Base-by-base conservation (phyloP, 208 protist species). In the Trypanosomatidae sp. region DNA sequence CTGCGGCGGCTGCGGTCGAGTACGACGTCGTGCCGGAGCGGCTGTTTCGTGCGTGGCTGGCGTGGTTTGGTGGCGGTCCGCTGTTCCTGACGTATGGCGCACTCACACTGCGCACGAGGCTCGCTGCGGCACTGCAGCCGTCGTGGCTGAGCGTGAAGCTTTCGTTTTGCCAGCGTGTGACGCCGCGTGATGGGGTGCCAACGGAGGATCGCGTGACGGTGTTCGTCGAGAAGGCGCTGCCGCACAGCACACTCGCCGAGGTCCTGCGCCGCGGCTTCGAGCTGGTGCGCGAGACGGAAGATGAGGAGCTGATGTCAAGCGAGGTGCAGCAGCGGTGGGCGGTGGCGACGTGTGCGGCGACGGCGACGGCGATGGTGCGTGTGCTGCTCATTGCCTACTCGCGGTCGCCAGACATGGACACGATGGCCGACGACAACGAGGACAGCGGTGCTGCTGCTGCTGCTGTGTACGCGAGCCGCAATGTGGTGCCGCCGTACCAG, bases 21-120 rank as follows among this genome's bases (percentile, higher is more conserved):
- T n/a, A n/a, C n/a, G 72, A 89, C 44, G 67, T 86, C 16, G 60
- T 90, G 24, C 75, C 81, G 11, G 72, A 82, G 43, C 56, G 64
- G 25, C 50, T 90, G 6, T 90, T 78, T 49, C 57, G 83, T 33
- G 56, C 65, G 16, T 47, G 83, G 19, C 62, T 53, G 32, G 45
- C 50, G 23, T 51, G 61, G 24, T 90, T 90, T 41, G 81, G 72
- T 8, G 42, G 64, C 10, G 81, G 81, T 0, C 72, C 76, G 22
- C 71, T 74, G 55, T 83, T 81, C 54, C 48, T 66, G 8, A 43
- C 66, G 20, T 68, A 64, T 28, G 81, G 70, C 25, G 18, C 26
- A 19, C 86, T 86, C 51, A 19, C 60, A 26, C 50, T 66, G 32
- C 55, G 49, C 6, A 26, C 61, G 16, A 5, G 28, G 4, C 70